Evolutionary conservation across 768 basidiomycete genomes (phyloP), one percentile per base, ranked within the genome.

Genomic region (Mycena galopus): DNA sequence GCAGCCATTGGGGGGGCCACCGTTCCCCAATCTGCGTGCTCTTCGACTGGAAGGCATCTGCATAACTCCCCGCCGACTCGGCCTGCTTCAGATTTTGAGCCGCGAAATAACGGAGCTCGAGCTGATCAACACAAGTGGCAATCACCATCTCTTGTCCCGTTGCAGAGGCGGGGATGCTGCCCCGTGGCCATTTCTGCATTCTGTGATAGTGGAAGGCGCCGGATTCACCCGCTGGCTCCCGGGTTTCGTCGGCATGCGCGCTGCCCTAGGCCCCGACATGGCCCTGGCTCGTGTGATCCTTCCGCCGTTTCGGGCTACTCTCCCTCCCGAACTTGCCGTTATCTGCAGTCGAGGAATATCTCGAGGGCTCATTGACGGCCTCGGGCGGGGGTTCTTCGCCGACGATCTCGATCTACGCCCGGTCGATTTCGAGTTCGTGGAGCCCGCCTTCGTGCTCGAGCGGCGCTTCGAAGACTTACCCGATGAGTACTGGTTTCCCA

Each of bases 81-180:
- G 44, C 19, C 61, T 30, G 6, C 44, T 65, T n/a, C 51, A 65
- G 35, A 39, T 14, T n/a, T 12, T 55, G n/a, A 65, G 33, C 51
- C 53, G 51, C 25, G 51, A 56, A 56, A 65, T 65, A 51, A 65
- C 35, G 3, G 14, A n/a, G 16, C 47, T 65, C 27, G 64, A 65
- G 23, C 53, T 65, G 5, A 37, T 65, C 8, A 14, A 39, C 53
- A 56, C 64, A 14, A 42, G 12, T n/a, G 64, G 25, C 19, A 56
- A 56, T 6, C 53, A 56, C 51, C 64, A 53, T 39, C 64, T 65
- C 5, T 14, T 65, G 50, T 3, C 5, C 33, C 35, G 33, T 21
- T 27, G 16, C 19, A 29, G 11, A 12, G 27, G 27, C 16, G 32
- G 53, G 11, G 35, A 16, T 16, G 11, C 35, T 14, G 12, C 16